Percentiles rank a stretch among this genome's conserved stretches.
phyloP scores from a whole-genome alignment of 306 rosid genomes.

The Trifolium dubium region DNA sequence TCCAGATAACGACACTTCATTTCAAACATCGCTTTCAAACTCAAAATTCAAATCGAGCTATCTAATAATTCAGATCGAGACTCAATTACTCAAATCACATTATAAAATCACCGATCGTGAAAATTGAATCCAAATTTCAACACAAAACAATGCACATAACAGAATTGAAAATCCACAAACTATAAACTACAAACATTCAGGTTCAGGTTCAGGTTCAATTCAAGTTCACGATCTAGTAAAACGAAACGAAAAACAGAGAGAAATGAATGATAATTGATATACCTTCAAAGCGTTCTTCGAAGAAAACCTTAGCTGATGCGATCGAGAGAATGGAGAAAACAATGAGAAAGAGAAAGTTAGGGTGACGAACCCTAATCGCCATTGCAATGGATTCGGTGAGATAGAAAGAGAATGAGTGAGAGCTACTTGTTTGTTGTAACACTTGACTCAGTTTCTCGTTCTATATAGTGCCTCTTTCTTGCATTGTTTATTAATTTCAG shows the following conservation, averaged over 20 bases:
- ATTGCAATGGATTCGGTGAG: slow-evolving; percentile 48
- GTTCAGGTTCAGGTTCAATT: not conserved
- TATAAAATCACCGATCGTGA: slow-evolving; percentile 41
- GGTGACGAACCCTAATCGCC: slow-evolving; percentile 79
- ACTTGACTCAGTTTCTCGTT: slow-evolving; percentile 39
- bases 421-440: not conserved
- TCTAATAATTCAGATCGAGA: slow-evolving; percentile 49
- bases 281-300: slow-evolving; percentile 97
- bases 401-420: slow-evolving; percentile 34
- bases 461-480: slow-evolving; percentile 35
- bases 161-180: slow-evolving; percentile 33
- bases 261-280: slow-evolving; percentile 11
- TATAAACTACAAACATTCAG: slow-evolving; percentile 15
- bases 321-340: slow-evolving; percentile 61
- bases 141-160: not conserved
- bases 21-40: not conserved
- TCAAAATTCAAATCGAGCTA: slow-evolving; percentile 14
- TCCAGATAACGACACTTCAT: slow-evolving; percentile 31
- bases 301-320: slow-evolving; percentile 85
- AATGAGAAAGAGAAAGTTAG: slow-evolving; percentile 62
- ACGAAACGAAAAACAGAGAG: not conserved
- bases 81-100: slow-evolving; percentile 31
- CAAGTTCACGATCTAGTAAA: slow-evolving; percentile 29
- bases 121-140: slow-evolving; percentile 14
- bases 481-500: slow-evolving; percentile 3